Base-by-base conservation (phyloP, 805 yeast genomes). In the Lipomyces japonicus region DNA sequence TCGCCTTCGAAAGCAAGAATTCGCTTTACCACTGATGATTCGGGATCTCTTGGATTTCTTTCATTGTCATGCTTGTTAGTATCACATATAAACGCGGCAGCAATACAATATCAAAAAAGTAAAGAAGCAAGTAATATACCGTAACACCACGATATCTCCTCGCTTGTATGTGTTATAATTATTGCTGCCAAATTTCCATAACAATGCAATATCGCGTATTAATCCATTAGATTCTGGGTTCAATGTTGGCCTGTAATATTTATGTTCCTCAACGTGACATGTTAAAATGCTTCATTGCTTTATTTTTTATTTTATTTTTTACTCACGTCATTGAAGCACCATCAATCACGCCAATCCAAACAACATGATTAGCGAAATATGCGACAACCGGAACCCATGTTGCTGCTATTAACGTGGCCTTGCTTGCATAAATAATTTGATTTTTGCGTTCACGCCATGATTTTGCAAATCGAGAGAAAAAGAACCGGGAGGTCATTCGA, bases 301-400 rank as follows among this genome's bases (percentile, higher is more conserved):
- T n/a, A n/a, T n/a, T n/a, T n/a, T n/a, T n/a, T n/a, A n/a, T n/a
- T n/a, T n/a, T n/a, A n/a, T n/a, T n/a, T 18, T 18, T 36, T 19
- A 51, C 57, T 37, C 37, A 52, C 57, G 47, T 75, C 97, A 90
- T 90, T 22, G 95, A 86, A 35, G 76, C 68, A 1, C 97, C 97
- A 39, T 81, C 77, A 16, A 89, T 77, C 66, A 80, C 78, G 14
- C 86, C 86, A 24, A 89, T 75, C 68, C 81, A 88, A 44, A 78
- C 80, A 9, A 81, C 80, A 63, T 84, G 86, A 55, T 86, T 87
- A 34, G 80, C 77, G 53, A 82, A 68, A 0, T 86, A 78, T 57
- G 82, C 76, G 14, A 77, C 65, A 40, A 88, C 96, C 0, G 96
- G 96, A 25, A 88, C 67, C 96, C 96, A 89, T 16, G 84, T 70